Evolutionary conservation across 352 stramenopile species (phyloP).

Genomic region (Phytophthora pinifolia): DNA sequence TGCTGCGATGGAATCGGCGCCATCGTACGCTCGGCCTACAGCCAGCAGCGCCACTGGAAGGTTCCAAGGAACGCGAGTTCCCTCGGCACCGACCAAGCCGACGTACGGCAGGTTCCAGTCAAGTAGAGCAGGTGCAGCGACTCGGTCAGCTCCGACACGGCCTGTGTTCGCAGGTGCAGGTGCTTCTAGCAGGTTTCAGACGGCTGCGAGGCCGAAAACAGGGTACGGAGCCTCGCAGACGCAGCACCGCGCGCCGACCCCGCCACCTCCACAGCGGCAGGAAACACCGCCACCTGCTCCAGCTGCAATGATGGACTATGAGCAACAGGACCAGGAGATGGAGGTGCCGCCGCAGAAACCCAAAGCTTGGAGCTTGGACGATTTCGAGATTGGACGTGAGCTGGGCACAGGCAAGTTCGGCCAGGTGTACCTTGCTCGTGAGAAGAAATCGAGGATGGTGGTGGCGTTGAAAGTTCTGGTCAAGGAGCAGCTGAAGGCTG

Average conservation of each 20-base stretch:
- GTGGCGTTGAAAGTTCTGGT: constrained; percentile 91
- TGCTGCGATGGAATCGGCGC: constrained; percentile 9
- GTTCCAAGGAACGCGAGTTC: constrained; percentile 27
- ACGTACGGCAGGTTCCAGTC: constrained; percentile 25
- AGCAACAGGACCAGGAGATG: constrained; percentile 19
- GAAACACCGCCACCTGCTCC: constrained; percentile 23
- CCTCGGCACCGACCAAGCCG: constrained; percentile 29
- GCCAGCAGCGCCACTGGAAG: constrained; percentile 31
- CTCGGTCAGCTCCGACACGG: constrained; percentile 3
- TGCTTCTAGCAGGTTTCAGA: constrained; percentile 21
- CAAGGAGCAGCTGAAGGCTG: constrained; percentile 79
- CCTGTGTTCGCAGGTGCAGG: constrained; percentile 11
- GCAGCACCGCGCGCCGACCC: constrained; percentile 9
- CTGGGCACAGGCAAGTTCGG: constrained; percentile 90
- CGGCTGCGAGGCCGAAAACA: constrained; percentile 10
- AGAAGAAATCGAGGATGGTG: constrained; percentile 77
- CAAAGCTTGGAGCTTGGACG: constrained; percentile 79
- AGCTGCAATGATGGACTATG: constrained; percentile 30
- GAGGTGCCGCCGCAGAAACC: constrained; percentile 24
- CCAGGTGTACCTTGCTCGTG: constrained; percentile 85
- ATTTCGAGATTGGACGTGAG: constrained; percentile 87
- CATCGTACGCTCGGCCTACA: constrained; percentile 31
- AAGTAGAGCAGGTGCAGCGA: constrained; percentile 9
- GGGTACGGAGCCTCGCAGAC: constrained; percentile 15
- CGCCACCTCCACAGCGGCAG: constrained; percentile 10